Base-by-base conservation (phyloP, 225 moss, liverwort and hornwort species). In the Climacium dendroides region DNA sequence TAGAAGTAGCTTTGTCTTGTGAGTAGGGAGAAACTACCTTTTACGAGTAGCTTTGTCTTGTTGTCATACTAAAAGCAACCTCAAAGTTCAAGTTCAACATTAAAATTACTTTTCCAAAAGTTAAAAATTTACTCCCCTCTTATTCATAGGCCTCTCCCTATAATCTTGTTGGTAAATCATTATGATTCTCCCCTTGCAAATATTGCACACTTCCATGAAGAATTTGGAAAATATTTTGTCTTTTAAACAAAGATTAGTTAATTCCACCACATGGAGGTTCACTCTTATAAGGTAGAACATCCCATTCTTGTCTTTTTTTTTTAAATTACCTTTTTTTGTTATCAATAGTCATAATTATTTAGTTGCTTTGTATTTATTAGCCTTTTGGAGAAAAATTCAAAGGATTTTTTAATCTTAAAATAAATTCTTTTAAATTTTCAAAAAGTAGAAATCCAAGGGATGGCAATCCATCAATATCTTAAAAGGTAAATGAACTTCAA, bases 211-310 rank as follows among this genome's bases (percentile, higher is more conserved):
- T 72, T 45, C 6, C 0, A 6, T 4, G 2, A 3, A 45, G 18
- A 73, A 11, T 45, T 16, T 18, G 0, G 2, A 47, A 73, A 47
- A 29, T 3, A 16, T 15, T 43, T 28, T 15, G 15, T 43, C 26
- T 41, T 39, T 24, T 25, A 1, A 39, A 7, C 7, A 39, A n/a
- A 39, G 5, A 41, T 5, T 41, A 70, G 5, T 70, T 0, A 0
- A 24, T 70, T 3, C 7, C 0, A 41, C 0, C 0, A 71, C 5
- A 70, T 15, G 1, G 15, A 41, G 3, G 7, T 70, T 1, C 0
- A 1, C 0, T 70, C 5, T 14, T 39, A 26, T 8, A 15, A 41
- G 3, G 70, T 15, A 15, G 9, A 43, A 43, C 24, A 43, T 43
- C 3, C 9, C 26, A 71, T 26, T 15, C 5, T 2, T 0, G 0